Conservation (phyloP, 1,139 yeast genomes). For the Neolecta irregularis region DNA sequence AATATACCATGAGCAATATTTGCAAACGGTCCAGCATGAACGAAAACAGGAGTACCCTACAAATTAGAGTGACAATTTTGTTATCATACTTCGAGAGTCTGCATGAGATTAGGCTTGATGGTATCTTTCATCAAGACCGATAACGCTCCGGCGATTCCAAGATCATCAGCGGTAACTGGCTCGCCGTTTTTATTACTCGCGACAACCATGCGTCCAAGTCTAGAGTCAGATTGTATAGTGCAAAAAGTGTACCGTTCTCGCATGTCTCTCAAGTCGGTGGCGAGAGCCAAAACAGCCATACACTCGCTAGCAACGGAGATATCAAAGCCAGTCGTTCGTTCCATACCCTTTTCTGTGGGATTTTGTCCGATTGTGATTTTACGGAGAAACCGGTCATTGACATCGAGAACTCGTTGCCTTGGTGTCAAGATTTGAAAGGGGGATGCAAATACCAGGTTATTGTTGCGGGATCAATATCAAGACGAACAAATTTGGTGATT, state of each 20-base stretch:
- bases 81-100: slow-evolving; percentile 93
- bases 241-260: slow-evolving; percentile 40
- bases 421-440: too few relatives aligned
- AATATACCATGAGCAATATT: slow-evolving; percentile 88
- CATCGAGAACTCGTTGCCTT: slow-evolving; percentile 92
- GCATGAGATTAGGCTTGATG: slow-evolving; percentile 94
- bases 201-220: slow-evolving; percentile 74
- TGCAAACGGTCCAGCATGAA: slow-evolving; percentile 98
- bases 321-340: slow-evolving; percentile 86
- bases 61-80: too few relatives aligned
- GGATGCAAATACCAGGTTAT: too few relatives aligned
- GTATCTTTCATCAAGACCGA: slow-evolving; percentile 94
- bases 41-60: slow-evolving; percentile 95
- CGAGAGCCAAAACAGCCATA: slow-evolving; percentile 93
- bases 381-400: slow-evolving; percentile 85
- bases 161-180: slow-evolving; percentile 89
- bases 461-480: slow-evolving; percentile 84
- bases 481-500: slow-evolving; percentile 56
- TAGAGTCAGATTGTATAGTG: not conserved
- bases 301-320: slow-evolving; percentile 95
- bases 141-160: slow-evolving; percentile 94
- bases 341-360: slow-evolving; percentile 83
- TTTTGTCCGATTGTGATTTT: slow-evolving; percentile 88
- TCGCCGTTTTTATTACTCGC: slow-evolving; percentile 70
- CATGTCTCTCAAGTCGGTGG: slow-evolving; percentile 69